These are phyloP conservation scores for Epicoccum sorghinum DNA, from an alignment of 2,329 filamentous ascomycete genomes.

Conservation along the genomic window DNA sequence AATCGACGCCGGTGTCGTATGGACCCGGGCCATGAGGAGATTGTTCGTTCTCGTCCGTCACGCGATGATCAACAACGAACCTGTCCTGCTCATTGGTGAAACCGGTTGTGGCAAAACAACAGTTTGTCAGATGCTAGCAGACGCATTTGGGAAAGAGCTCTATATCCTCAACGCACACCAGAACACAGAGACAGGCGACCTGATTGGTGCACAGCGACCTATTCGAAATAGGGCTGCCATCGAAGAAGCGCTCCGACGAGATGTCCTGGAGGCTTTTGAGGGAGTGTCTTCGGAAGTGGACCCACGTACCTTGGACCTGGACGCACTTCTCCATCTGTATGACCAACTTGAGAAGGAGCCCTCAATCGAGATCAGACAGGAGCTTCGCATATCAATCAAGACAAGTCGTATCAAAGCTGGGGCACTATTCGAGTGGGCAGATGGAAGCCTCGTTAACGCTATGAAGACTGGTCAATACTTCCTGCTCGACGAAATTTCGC, in stretches of 20 bases:
- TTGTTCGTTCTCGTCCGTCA: constrained; percentile 88
- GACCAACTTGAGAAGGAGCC: constrained; percentile 57
- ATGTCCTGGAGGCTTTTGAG: constrained; percentile 57
- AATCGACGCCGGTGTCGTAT: constrained; percentile 66
- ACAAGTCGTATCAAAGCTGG: constrained; percentile 68
- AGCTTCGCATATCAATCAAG: constrained; percentile 50
- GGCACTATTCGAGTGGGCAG: constrained; percentile 93
- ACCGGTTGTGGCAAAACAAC: constrained; percentile 98
- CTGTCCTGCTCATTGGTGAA: constrained; percentile 91
- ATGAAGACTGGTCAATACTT: constrained; percentile 93
- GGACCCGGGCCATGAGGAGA: constrained; percentile 93
- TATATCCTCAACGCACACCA: constrained; percentile 97
- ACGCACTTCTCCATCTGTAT: constrained; percentile 64
- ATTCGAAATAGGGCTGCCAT: constrained; percentile 83
- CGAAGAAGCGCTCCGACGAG: constrained; percentile 67
- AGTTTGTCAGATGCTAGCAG: constrained; percentile 88
- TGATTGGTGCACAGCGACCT: constrained; percentile 93
- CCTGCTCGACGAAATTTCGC: constrained; percentile 94
- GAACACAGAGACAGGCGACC: constrained; percentile 95
- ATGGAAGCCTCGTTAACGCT: constrained; percentile 89
- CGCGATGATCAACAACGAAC: constrained; percentile 88
- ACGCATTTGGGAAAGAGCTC: constrained; percentile 75
- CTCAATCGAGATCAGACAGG: constrained; percentile 54
- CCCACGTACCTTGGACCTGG: constrained; percentile 30
- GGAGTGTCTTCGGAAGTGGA: constrained; percentile 17